A percentile compares a stretch with the other conserved stretches of the same genome.
Conservation (phyloP, 768 basidiomycete species). For the Amanita rubescens region DNA sequence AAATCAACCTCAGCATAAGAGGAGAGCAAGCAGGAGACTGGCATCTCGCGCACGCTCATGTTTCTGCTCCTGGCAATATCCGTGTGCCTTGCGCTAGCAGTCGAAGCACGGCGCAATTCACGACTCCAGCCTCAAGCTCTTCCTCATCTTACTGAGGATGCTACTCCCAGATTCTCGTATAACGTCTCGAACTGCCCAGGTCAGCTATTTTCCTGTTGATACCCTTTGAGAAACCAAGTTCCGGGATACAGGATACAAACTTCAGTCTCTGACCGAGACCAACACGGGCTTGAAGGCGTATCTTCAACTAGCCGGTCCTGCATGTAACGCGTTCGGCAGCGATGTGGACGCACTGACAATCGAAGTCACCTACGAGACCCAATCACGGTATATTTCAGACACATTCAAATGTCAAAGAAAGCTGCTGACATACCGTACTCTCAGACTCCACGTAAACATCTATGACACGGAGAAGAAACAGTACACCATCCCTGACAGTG, state of each 20-base stretch:
- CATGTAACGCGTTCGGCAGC: slow-evolving; percentile 59
- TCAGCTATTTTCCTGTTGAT: background rate
- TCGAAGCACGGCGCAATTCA: background rate
- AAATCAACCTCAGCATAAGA: no score
- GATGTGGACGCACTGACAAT: slow-evolving; percentile 56
- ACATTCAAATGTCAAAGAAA: background rate
- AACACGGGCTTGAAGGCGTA: slow-evolving; percentile 45
- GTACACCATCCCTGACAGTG: slow-evolving; percentile 57
- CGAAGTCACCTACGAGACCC: slow-evolving; percentile 58
- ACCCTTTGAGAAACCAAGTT: background rate
- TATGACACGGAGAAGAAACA: slow-evolving; percentile 54
- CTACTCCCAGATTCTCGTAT: background rate
- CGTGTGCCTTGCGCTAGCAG: no score
- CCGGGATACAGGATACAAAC: slow-evolving; percentile 41
- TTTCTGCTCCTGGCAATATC: no score
- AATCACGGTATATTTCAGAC: slow-evolving; percentile 30
- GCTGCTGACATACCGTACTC: background rate
- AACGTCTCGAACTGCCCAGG: slow-evolving; percentile 9
- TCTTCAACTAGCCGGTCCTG: slow-evolving; percentile 43
- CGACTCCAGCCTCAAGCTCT: background rate
- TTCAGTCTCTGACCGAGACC: slow-evolving; percentile 37
- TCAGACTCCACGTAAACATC: slow-evolving; percentile 62
- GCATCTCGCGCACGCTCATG: no score
- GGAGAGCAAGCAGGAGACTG: no score
- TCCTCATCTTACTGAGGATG: background rate